Conservation (phyloP, 257 asterid genomes). For the Solanum bulbocastanum region DNA sequence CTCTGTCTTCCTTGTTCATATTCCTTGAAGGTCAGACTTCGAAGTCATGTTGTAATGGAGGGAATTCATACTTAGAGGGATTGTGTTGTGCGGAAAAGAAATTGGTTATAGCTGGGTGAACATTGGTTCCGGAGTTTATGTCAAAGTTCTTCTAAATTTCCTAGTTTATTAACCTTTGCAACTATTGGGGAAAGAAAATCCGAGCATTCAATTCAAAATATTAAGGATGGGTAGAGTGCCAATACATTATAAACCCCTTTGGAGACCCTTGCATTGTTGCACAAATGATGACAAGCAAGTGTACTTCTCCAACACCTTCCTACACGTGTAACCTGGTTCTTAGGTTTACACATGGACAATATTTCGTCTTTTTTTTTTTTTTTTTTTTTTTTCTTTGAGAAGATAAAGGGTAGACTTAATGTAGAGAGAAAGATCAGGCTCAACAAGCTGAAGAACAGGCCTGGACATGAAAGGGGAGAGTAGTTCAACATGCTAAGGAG, state of each 20-base stretch:
- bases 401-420: background rate
- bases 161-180: background rate
- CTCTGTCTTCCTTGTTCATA: background rate
- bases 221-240: background rate
- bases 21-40: background rate
- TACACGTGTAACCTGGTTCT: background rate
- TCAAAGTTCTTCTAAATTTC: background rate
- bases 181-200: background rate
- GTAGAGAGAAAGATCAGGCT: background rate
- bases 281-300: background rate
- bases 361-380: background rate
- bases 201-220: background rate
- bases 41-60: background rate
- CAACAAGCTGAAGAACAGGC: background rate
- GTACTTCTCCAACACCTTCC: background rate
- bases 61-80: background rate
- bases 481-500: background rate
- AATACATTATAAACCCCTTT: background rate
- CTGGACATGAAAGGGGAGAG: background rate
- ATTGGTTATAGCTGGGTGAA: background rate
- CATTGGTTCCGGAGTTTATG: background rate
- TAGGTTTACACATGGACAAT: background rate
- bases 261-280: background rate
- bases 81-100: background rate
- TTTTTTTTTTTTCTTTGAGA: background rate